Conservation (phyloP, 2,329 filamentous ascomycete genomes). For the Rhynchosporium graminicola region DNA sequence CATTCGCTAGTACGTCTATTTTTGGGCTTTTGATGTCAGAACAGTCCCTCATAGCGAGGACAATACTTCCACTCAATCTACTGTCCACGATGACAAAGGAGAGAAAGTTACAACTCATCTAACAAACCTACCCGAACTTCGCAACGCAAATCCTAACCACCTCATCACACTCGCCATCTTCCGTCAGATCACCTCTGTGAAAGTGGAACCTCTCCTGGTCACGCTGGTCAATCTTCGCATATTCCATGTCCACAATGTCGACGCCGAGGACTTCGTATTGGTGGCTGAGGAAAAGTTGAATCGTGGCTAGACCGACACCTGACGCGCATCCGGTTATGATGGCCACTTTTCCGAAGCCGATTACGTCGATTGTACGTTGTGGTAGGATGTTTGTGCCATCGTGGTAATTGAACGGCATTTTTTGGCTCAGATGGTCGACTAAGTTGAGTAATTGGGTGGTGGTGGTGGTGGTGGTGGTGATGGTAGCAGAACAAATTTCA, state of each 20-base stretch:
- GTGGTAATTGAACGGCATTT: conserved; percentile 10
- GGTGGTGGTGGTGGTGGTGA: no score
- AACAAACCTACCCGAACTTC: conserved; percentile 33
- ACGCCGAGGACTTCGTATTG: conserved; percentile 41
- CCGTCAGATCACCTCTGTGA: conserved; percentile 40
- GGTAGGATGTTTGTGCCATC: conserved; percentile 13
- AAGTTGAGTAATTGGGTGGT: not conserved
- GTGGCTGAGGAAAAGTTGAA: conserved; percentile 39
- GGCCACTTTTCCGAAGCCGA: conserved; percentile 28
- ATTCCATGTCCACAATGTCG: conserved; percentile 40
- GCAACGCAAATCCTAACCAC: conserved; percentile 39
- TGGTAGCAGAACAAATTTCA: no score
- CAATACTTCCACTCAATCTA: not conserved
- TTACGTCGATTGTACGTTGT: conserved; percentile 23
- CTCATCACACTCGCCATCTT: conserved; percentile 40
- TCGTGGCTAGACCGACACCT: conserved; percentile 42
- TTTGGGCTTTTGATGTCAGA: conserved; percentile 25
- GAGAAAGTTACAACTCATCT: not conserved
- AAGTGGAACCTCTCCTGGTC: conserved; percentile 40
- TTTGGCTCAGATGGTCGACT: not conserved
- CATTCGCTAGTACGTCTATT: conserved; percentile 48
- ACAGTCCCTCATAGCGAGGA: not conserved
- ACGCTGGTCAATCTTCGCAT: conserved; percentile 29
- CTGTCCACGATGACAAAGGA: not conserved
- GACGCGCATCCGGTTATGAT: conserved; percentile 35